phyloP scores from a whole-genome alignment of 768 basidiomycete species.

The Clitopilus passeckerianus region DNA sequence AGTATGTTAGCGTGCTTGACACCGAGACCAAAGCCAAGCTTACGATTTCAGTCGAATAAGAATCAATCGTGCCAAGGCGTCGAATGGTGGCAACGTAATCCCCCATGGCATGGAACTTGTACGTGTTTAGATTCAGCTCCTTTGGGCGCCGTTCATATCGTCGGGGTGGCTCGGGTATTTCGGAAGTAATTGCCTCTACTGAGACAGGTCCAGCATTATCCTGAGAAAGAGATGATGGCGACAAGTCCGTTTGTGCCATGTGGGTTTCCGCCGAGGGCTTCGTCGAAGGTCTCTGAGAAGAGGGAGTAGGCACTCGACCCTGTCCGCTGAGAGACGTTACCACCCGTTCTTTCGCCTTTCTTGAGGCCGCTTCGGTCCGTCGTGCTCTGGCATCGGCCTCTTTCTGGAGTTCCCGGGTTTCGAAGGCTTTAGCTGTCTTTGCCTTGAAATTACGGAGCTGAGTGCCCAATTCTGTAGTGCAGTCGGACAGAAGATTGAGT shows the following conservation, averaged over 20 bases:
- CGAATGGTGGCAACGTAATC: conserved; percentile 6
- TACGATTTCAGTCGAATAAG: conserved; percentile 5
- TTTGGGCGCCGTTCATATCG: conserved; percentile 4
- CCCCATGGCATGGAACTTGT: conserved; percentile 1
- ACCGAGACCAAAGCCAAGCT: conserved; percentile 1
- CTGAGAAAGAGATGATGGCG: too few relatives aligned
- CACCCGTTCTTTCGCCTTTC: background rate
- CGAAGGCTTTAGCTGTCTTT: conserved; percentile 16
- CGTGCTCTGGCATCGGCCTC: conserved; percentile 27
- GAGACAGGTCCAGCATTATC: background rate
- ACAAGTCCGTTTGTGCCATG: too few relatives aligned
- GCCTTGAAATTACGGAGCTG: conserved; percentile 21
- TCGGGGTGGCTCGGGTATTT: background rate
- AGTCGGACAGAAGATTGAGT: conserved; percentile 14
- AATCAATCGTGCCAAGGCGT: conserved; percentile 4
- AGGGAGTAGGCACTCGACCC: too few relatives aligned
- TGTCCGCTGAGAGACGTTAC: background rate
- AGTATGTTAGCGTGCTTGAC: too few relatives aligned
- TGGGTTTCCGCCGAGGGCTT: too few relatives aligned
- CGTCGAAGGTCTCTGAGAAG: background rate
- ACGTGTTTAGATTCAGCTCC: conserved; percentile 2
- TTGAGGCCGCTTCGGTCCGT: conserved; percentile 6
- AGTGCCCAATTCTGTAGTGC: conserved; percentile 18
- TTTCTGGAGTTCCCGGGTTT: conserved; percentile 28
- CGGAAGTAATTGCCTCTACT: conserved; percentile 5